Evolutionary conservation across 2,329 filamentous ascomycete species (phyloP).

Genomic region (Nemania sp.): DNA sequence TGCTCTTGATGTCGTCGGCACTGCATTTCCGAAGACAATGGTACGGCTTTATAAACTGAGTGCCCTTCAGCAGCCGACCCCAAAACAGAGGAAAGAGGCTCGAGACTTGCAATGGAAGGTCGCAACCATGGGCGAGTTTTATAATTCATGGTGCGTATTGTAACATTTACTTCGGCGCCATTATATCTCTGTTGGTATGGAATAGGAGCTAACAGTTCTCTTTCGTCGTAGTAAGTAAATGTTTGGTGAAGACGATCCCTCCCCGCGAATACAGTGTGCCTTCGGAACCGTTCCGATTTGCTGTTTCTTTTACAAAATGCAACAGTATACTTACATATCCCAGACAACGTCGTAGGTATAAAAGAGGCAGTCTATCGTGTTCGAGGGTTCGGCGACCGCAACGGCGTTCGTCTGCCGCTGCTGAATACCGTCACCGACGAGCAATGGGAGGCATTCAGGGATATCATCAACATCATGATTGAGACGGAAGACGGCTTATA

Average conservation of each 20-base stretch:
- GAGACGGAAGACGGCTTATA: constrained; percentile 28
- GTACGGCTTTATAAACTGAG: constrained; percentile 59
- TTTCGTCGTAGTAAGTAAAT: constrained; percentile 17
- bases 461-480: constrained; percentile 27
- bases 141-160: constrained; percentile 24
- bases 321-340: constrained; percentile 13
- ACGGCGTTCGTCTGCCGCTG: constrained; percentile 24
- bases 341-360: constrained; percentile 27
- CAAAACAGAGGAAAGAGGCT: constrained; percentile 54
- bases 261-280: not conserved
- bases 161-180: not conserved
- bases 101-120: constrained; percentile 59
- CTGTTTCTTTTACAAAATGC: not conserved
- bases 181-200: not conserved
- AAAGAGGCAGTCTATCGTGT: constrained; percentile 27
- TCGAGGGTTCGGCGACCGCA: constrained; percentile 25
- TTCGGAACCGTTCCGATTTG: not conserved
- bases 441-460: constrained; percentile 22
- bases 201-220: not conserved
- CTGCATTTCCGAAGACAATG: constrained; percentile 66
- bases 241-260: not conserved
- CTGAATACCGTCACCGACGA: constrained; percentile 27
- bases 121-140: constrained; percentile 25
- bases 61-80: constrained; percentile 43
- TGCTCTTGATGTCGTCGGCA: constrained; percentile 68